Evolutionary conservation across 495 filamentous ascomycete genomes (phyloP), one percentile per base, ranked within the genome.

Genomic region (Tuber umbilicatum): DNA sequence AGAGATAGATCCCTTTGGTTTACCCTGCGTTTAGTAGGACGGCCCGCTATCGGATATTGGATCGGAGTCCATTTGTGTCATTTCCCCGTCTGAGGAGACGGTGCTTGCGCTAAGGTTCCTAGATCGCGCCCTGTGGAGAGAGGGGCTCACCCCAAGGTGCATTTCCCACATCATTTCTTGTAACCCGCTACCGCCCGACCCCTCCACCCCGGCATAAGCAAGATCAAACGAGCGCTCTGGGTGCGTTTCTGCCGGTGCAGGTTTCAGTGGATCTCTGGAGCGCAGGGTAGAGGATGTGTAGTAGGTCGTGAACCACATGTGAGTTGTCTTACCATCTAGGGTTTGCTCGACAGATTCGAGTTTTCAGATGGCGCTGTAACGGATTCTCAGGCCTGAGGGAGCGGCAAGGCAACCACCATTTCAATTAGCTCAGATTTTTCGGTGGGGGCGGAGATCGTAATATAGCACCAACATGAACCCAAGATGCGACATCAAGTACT

Each of bases 251-350:
- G 69, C 69, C 27, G 81, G 74, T 42, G 74, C 74, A 1, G 83
- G 78, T 38, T 82, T 78, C 67, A 83, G 82, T 21, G 75, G 68
- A 75, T 83, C 86, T 84, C 91, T 89, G 41, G 86, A 86, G 73
- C 85, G 84, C 2, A 93, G 93, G 6, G 90, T 91, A 72, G 92
- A 94, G 39, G 91, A 87, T 14, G 94, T 97, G 80, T 95, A 97
- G 82, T 97, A 97, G 80, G 97, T 97, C 55, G 92, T 85, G 80
- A 97, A 97, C 3, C 93, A 86, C 17, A 94, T 86, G 71, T 88
- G 70, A 85, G 71, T 81, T 73, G 64, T 42, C 76, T 74, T 40
- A 64, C 73, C 78, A 68, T 81, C 70, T 14, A 73, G 79, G n/a
- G 80, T 72, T 31, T 87, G 86, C 71, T 90, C 85, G 10, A 89